These are phyloP conservation scores for Pleurostoma richardsiae DNA, from an alignment of 2,329 filamentous ascomycete species.

Conservation along the genomic window DNA sequence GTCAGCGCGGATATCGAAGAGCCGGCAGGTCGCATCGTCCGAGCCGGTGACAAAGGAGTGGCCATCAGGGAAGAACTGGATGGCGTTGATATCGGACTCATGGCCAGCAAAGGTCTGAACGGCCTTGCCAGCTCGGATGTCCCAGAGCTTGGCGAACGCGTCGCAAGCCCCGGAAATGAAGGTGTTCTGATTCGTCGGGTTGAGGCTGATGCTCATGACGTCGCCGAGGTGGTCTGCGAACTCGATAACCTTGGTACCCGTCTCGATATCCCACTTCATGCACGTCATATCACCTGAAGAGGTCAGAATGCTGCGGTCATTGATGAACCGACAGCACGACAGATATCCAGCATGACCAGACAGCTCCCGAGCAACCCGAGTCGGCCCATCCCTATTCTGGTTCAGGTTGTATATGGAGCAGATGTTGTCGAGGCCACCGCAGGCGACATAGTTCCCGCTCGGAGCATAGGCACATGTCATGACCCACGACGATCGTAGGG, in stretches of 20 bases:
- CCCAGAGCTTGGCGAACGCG: conserved; percentile 97
- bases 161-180: conserved; percentile 99
- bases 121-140: conserved; percentile 96
- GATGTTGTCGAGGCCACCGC: conserved; percentile 98
- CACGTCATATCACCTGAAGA: conserved; percentile 99
- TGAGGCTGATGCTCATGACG: conserved; percentile 99
- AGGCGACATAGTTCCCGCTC: conserved; percentile 96
- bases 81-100: conserved; percentile 98
- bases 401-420: conserved; percentile 99
- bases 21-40: conserved; percentile 92
- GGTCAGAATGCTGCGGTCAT: conserved; percentile 94
- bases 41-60: conserved; percentile 98
- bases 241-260: conserved; percentile 92
- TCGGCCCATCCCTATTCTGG: conserved; percentile 89
- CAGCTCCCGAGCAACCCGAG: conserved; percentile 88
- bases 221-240: conserved; percentile 98
- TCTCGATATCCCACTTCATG: conserved; percentile 99
- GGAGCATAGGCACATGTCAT: conserved; percentile 99
- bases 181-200: conserved; percentile 97
- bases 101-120: conserved; percentile 98
- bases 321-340: conserved; percentile 98
- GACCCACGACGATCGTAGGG: conserved; percentile 95
- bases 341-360: conserved; percentile 97
- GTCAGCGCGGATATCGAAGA: conserved; percentile 97
- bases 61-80: conserved; percentile 98